Conservation (phyloP, 2,329 filamentous ascomycete genomes). For the Colletotrichum acutatum region DNA sequence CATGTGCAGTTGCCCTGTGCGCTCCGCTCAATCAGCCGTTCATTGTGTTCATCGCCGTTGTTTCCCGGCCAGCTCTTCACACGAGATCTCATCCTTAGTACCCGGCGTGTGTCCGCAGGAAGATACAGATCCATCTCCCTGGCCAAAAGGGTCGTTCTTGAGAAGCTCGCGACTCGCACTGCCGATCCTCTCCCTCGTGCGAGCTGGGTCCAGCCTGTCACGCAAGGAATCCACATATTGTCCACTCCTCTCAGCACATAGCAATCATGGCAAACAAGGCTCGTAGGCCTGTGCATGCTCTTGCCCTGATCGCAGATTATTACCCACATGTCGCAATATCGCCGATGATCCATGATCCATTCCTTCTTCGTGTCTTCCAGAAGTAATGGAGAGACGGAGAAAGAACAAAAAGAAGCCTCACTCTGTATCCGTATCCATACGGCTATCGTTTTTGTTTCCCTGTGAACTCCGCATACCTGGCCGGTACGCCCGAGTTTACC, state of each 20-base stretch:
- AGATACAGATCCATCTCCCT: too few relatives aligned
- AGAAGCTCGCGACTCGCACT: slow-evolving; percentile 14
- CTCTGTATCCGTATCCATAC: background rate
- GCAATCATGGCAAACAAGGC: slow-evolving; percentile 31
- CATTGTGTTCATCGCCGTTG: too few relatives aligned
- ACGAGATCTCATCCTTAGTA: too few relatives aligned
- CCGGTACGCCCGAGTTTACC: slow-evolving; percentile 2
- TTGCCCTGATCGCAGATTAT: slow-evolving; percentile 24
- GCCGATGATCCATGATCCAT: slow-evolving; percentile 28
- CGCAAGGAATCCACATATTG: slow-evolving; percentile 10
- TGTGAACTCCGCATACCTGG: background rate
- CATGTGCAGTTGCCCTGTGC: too few relatives aligned
- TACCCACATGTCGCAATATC: slow-evolving; percentile 30
- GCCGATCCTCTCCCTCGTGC: slow-evolving; percentile 30
- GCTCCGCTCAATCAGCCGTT: too few relatives aligned
- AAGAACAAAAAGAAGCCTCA: slow-evolving; percentile 2
- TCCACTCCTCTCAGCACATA: slow-evolving; percentile 14
- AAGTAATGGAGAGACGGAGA: slow-evolving; percentile 31
- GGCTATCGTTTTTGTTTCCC: background rate
- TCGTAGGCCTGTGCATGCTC: background rate
- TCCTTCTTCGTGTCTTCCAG: slow-evolving; percentile 31
- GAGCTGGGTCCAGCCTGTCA: slow-evolving; percentile 27
- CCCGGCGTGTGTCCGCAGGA: too few relatives aligned
- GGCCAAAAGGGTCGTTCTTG: too few relatives aligned
- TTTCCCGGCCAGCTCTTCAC: too few relatives aligned